Conservation (phyloP, 495 filamentous ascomycete species). For the Apodospora peruviana region DNA sequence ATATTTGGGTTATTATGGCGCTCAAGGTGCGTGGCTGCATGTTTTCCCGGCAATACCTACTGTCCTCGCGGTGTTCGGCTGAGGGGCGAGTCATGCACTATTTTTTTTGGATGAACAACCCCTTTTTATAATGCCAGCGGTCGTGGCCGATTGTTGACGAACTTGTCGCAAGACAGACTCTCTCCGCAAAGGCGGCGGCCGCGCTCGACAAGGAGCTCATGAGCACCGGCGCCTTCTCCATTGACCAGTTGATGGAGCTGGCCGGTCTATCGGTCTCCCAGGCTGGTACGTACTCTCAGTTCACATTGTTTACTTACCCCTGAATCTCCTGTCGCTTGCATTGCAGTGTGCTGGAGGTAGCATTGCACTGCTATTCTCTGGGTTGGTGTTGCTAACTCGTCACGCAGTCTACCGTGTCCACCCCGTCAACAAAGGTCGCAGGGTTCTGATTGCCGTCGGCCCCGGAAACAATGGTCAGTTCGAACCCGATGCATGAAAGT, state of each 20-base stretch:
- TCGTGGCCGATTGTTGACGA: not conserved
- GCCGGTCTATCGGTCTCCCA: slow-evolving; percentile 92
- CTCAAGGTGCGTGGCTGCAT: too few relatives aligned
- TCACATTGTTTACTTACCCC: not conserved
- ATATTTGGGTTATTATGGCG: too few relatives aligned
- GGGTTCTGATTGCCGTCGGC: slow-evolving; percentile 83
- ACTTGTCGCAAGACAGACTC: too few relatives aligned
- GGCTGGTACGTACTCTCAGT: slow-evolving; percentile 53
- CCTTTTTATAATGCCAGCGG: not conserved
- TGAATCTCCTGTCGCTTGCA: not conserved
- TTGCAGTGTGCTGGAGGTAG: not conserved
- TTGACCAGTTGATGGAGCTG: slow-evolving; percentile 97
- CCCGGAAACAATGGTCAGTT: slow-evolving; percentile 86
- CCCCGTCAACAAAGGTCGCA: slow-evolving; percentile 63
- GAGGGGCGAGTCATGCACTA: too few relatives aligned
- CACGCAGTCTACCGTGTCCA: slow-evolving; percentile 73
- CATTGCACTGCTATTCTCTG: not conserved
- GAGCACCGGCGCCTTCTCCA: slow-evolving; percentile 83
- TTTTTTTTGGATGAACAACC: too few relatives aligned
- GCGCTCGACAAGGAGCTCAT: slow-evolving; percentile 92
- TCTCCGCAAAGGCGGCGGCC: slow-evolving; percentile 80
- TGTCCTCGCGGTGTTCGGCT: too few relatives aligned
- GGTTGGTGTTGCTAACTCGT: not conserved
- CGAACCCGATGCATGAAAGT: too few relatives aligned
- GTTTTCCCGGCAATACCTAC: too few relatives aligned